Evolutionary conservation across 192 early-diverging fungal species (phyloP), one percentile per base, ranked within the genome.

Genomic region (Coemansia sp.): DNA sequence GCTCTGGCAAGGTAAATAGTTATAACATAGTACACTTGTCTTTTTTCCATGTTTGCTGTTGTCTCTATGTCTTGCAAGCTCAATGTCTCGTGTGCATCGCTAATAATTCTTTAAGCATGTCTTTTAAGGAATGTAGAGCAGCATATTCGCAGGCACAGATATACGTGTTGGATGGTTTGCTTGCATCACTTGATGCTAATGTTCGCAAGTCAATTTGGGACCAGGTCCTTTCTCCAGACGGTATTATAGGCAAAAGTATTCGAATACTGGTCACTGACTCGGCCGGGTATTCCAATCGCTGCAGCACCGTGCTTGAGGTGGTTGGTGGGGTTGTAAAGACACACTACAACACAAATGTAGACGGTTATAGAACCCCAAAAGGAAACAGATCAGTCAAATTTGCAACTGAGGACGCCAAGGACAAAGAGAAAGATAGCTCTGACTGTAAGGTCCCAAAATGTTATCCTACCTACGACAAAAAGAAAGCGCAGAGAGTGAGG

Each of bases 61-160:
- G 9, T 22, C 16, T 25, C n/a, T 22, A n/a, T n/a, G 17, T 17
- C 17, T 73, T 91, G 0, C 93, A 92, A 71, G 69, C 64, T 17
- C 72, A 91, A 68, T 66, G 84, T 14, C 10, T 32, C 2, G 32
- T 32, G 32, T 32, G 32, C 32, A 4, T 4, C 32, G 32, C 32
- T 32, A 32, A 32, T 32, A 32, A 19, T 50, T 19, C 7, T 50
- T 50, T 7, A 50, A 14, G 49, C 16, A 5, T 50, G 17, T 2
- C 14, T 5, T 17, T 19, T 6, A 17, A 22, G 61, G 10, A 32
- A n/a, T 65, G 20, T 22, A 88, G 96, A 16, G 84, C 89, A 9
- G 71, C 92, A 0, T 94, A 97, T 79, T 74, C 69, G 11, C 77
- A 91, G 67, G 82, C 88, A 20, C 91, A 94, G 40, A 90, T 94